phyloP scores from a whole-genome alignment of 2,329 filamentous ascomycete species.

The Hawksworthiomyces lignivorus region DNA sequence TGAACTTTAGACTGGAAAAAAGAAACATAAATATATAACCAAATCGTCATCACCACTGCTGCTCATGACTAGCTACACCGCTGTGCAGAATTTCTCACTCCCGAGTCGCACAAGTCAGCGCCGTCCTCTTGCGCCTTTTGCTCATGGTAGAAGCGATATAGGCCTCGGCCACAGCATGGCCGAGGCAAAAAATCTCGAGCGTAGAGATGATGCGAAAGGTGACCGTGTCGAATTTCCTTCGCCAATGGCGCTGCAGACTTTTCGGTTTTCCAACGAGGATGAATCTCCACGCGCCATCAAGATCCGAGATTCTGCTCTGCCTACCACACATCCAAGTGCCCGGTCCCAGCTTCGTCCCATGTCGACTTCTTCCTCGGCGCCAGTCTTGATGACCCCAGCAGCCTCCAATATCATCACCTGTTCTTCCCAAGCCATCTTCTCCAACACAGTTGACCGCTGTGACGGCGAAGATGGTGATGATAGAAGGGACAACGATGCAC shows the following conservation, averaged over 20 bases:
- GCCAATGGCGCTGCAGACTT: slow-evolving; percentile 4
- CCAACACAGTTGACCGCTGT: background rate
- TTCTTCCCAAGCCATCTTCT: too few species aligned
- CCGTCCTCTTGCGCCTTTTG: slow-evolving; percentile 6
- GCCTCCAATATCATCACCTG: background rate
- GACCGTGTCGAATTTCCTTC: slow-evolving; percentile 3
- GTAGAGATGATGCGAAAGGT: too few species aligned
- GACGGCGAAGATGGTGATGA: background rate
- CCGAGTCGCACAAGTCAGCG: slow-evolving; percentile 7
- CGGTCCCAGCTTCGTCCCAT: too few species aligned
- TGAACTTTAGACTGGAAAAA: too few species aligned
- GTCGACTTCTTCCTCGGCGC: slow-evolving; percentile 14
- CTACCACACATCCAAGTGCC: too few species aligned
- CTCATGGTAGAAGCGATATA: too few species aligned
- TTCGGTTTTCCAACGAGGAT: slow-evolving; percentile 5
- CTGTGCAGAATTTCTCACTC: slow-evolving; percentile 14
- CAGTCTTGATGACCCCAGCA: background rate
- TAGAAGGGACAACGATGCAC: background rate
- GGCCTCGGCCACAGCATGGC: background rate
- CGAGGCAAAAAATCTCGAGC: too few species aligned
- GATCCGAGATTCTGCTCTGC: too few species aligned
- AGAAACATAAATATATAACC: too few species aligned
- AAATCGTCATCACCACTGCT: too few species aligned
- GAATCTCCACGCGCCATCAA: too few species aligned
- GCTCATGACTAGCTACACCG: slow-evolving; percentile 8